Conservation (phyloP, 2,329 filamentous ascomycete genomes). For the Grosmannia huntii region DNA sequence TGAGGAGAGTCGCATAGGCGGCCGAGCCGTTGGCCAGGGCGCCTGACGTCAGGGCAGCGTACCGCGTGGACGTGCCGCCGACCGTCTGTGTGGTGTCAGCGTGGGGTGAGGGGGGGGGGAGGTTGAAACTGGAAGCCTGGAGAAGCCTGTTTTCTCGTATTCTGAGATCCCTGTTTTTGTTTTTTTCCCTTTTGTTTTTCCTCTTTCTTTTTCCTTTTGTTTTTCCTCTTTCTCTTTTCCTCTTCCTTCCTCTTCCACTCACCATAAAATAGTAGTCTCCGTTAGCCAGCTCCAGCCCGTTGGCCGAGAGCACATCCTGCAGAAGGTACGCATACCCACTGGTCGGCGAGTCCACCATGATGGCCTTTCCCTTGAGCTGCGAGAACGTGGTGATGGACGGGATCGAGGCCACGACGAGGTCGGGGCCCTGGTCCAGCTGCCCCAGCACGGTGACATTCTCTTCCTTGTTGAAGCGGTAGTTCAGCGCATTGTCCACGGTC, state of each 20-base stretch:
- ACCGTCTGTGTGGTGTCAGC: slow-evolving; percentile 8
- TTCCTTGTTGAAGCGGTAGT: slow-evolving; percentile 15
- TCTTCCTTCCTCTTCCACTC: background rate
- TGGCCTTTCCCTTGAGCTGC: slow-evolving; percentile 28
- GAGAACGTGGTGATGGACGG: slow-evolving; percentile 13
- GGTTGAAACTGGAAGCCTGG: no score
- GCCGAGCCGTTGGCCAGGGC: slow-evolving; percentile 15
- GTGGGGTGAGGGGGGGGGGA: no score
- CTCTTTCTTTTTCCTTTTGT: background rate
- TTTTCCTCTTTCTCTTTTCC: background rate
- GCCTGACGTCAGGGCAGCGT: slow-evolving; percentile 15
- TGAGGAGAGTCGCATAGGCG: slow-evolving; percentile 19
- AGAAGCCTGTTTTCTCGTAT: background rate
- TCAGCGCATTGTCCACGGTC: slow-evolving; percentile 34
- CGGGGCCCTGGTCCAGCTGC: slow-evolving; percentile 19
- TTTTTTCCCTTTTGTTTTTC: background rate
- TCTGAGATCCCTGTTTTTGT: background rate
- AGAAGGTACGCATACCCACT: slow-evolving; percentile 61
- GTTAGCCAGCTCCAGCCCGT: slow-evolving; percentile 47
- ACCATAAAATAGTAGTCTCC: slow-evolving; percentile 2
- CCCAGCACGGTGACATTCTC: slow-evolving; percentile 17
- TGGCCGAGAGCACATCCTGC: slow-evolving; percentile 69
- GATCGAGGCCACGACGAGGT: slow-evolving; percentile 17
- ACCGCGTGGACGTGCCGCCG: slow-evolving; percentile 17
- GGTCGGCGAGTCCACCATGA: slow-evolving; percentile 76